Evolutionary conservation across 495 filamentous ascomycete species (phyloP), one percentile per base, ranked within the genome.

Genomic region (Aspergillus campestris): DNA sequence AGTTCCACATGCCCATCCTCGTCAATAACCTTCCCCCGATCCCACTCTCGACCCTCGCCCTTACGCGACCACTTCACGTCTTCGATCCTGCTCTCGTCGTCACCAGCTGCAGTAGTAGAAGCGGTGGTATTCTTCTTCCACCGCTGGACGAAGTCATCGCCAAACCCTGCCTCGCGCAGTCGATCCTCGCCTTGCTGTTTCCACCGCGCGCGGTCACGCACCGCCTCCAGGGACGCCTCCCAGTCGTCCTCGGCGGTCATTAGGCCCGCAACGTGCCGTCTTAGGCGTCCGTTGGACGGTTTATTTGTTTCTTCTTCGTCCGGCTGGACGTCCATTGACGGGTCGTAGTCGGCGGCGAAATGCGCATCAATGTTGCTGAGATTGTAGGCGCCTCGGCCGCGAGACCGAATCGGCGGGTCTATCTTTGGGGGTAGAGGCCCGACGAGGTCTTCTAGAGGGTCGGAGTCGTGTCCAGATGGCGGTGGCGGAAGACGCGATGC

Each of bases 1-100:
- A 81, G 57, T 42, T 70, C 65, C 44, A 79, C 69, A 49, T 75
- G 65, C 1, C 82, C 83, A 43, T 84, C 74, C 9, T 72, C 75
- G 49, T 81, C 77, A 31, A 88, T 64, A 30, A 87, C 78, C 57
- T 95, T 95, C 12, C 86, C 86, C 7, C 81, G 72, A 73, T 97
- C 90, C 90, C 90, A 96, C 58, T 94, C 91, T 31, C 88, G 77
- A n/a, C 78, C 72, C 49, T 88, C 84, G 0, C 88, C 90, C 37
- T 75, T 79, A 58, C 81, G 84, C 36, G 73, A 73, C 91, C 92
- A 98, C 50, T 64, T 74, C 9, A 94, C 84, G 57, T 88, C 79
- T 29, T 83, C 82, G 43, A 69, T 61, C 11, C 49, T 61, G 48
- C 79, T 73, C 51, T 82, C 74, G 47, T 71, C 72, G 47, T 75